Base-by-base conservation (phyloP, 148 eudicot genomes). In the Simmondsia chinensis region DNA sequence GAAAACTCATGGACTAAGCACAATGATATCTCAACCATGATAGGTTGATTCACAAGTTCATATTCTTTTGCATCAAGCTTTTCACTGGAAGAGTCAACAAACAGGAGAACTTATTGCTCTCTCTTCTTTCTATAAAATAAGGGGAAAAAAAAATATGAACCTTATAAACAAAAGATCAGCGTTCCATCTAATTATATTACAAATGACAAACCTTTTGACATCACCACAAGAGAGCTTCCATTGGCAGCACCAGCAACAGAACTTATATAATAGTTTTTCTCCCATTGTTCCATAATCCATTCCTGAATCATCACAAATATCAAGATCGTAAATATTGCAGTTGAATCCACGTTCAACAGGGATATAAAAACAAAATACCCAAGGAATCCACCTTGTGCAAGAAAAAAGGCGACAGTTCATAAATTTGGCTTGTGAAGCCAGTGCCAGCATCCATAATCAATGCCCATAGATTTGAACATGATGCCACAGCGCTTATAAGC, bases 241-340 rank as follows among this genome's bases (percentile, higher is more conserved):
- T 75, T 81, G 57, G 26, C 36, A 38, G 83, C 60, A 31, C 95
- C 95, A 57, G 95, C 95, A 69, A 85, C 78, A 39, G 91, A 56
- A 45, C 80, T 85, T 48, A 85, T 85, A 69, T 81, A 85, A 53
- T 64, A 85, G 32, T 85, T 81, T 74, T 85, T 75, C 55, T 85
- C 95, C 95, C 95, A 85, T 54, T 85, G 91, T 58, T 81, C 95
- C 91, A 85, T 78, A 40, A 85, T 85, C 95, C 95, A 85, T 31
- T 85, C 91, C 95, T 85, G 54, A 31, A 47, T 55, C 10, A 17
- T 30, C 26, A 24, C n/a, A 17, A 51, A 34, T 36, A 39, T 33
- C 27, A 28, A 40, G 46, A 4, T 29, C 4, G 29, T 15, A 26
- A 47, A 14, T 13, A 0, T 4, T n/a, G 30, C 11, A 26, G 25